Percentiles rank a stretch among this genome's conserved stretches.
phyloP scores from a whole-genome alignment of 1,139 yeast species.

The Kodamaea plutei region DNA sequence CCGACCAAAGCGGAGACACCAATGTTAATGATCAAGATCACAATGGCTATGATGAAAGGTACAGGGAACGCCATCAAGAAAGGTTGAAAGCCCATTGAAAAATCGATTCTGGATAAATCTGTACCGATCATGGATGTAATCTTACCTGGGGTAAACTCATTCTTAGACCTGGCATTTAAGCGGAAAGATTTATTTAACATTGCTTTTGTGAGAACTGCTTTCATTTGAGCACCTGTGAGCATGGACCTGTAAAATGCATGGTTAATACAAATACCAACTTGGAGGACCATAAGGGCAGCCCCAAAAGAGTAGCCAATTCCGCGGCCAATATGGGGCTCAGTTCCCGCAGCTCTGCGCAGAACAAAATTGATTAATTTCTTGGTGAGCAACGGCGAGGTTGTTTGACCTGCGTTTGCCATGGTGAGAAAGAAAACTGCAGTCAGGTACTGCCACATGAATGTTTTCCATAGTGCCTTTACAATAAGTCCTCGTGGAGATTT shows the following conservation, averaged over 20 bases:
- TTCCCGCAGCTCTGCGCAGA: slow-evolving; percentile 26
- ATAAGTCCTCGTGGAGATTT: slow-evolving; percentile 12
- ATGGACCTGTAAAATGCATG: slow-evolving; percentile 60
- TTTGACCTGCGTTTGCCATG: slow-evolving; percentile 16
- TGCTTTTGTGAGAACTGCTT: slow-evolving; percentile 33
- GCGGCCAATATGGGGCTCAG: slow-evolving; percentile 19
- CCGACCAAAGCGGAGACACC: slow-evolving; percentile 76
- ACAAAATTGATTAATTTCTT: slow-evolving; percentile 41
- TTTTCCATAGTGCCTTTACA: slow-evolving; percentile 21
- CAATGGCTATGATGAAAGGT: slow-evolving; percentile 55
- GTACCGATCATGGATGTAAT: slow-evolving; percentile 61
- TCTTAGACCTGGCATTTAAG: slow-evolving; percentile 24
- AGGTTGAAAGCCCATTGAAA: slow-evolving; percentile 70
- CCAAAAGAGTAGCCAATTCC: slow-evolving; percentile 33
- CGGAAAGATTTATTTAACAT: slow-evolving; percentile 30
- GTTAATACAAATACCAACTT: slow-evolving; percentile 48
- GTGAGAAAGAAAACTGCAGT: slow-evolving; percentile 17
- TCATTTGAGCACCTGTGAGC: slow-evolving; percentile 36
- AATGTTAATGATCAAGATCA: slow-evolving; percentile 60
- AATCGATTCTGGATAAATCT: slow-evolving; percentile 74
- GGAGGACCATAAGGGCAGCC: slow-evolving; percentile 19
- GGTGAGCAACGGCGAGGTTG: slow-evolving; percentile 29
- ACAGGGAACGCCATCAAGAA: slow-evolving; percentile 61
- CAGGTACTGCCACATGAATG: slow-evolving; percentile 27
- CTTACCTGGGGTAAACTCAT: slow-evolving; percentile 27